phyloP scores from a whole-genome alignment of 1,284 basidiomycete species.

The Ustilago sp. region DNA sequence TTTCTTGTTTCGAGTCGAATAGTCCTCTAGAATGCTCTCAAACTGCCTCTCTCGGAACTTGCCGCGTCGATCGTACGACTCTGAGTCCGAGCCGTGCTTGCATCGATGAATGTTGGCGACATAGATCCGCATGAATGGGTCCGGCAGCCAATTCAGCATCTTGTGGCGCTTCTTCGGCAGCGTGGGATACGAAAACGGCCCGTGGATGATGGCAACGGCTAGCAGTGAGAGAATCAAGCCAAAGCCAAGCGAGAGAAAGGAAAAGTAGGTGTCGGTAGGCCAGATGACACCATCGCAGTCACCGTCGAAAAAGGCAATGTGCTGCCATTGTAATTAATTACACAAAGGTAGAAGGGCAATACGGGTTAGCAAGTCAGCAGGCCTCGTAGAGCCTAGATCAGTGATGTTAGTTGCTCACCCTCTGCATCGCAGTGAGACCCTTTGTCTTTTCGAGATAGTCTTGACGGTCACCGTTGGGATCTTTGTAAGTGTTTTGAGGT shows the following conservation, averaged over 20 bases:
- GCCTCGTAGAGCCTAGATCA: background rate
- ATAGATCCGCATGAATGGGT: slow-evolving; percentile 72
- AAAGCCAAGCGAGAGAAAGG: slow-evolving; percentile 72
- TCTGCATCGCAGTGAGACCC: slow-evolving; percentile 69
- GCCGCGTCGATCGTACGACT: slow-evolving; percentile 70
- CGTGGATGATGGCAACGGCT: slow-evolving; percentile 71
- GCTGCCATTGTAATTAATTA: slow-evolving; percentile 39
- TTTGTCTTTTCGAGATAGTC: slow-evolving; percentile 54
- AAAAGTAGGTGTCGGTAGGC: slow-evolving; percentile 74
- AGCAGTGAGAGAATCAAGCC: slow-evolving; percentile 71
- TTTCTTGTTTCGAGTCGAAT: slow-evolving; percentile 45
- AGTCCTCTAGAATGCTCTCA: slow-evolving; percentile 47
- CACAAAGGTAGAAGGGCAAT: background rate
- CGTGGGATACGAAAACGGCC: slow-evolving; percentile 56
- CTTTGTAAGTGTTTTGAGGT: slow-evolving; percentile 51
- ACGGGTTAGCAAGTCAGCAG: background rate
- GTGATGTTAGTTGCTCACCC: slow-evolving; percentile 21
- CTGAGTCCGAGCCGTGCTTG: slow-evolving; percentile 73
- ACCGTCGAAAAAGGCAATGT: slow-evolving; percentile 73
- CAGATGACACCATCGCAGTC: slow-evolving; percentile 74
- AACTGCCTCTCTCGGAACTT: slow-evolving; percentile 46
- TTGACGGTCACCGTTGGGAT: slow-evolving; percentile 46
- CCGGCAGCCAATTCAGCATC: slow-evolving; percentile 56
- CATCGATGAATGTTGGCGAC: slow-evolving; percentile 71
- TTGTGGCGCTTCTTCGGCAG: slow-evolving; percentile 33